A percentile compares a stretch with the other conserved stretches of the same genome.
Conservation (phyloP, 352 stramenopile species). For the Pythium chondricola region DNA sequence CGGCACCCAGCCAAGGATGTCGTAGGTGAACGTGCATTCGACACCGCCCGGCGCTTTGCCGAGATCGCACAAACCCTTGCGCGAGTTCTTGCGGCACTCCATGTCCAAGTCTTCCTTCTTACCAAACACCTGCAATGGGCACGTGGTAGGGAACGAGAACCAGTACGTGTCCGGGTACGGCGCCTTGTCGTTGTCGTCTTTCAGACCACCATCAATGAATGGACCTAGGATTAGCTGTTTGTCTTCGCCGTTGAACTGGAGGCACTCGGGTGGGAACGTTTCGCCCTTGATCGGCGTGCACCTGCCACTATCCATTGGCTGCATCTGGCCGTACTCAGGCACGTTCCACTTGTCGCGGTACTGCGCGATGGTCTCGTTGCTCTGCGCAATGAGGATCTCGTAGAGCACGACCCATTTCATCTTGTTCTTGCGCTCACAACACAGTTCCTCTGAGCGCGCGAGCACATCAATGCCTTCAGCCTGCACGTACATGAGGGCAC, state of each 20-base stretch:
- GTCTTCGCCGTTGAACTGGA: constrained; percentile 37
- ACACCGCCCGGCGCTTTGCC: constrained; percentile 48
- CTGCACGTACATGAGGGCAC: constrained; percentile 76
- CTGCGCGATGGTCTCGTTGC: constrained; percentile 38
- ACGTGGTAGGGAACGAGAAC: constrained; percentile 32
- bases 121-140: constrained; percentile 22
- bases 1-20: constrained; percentile 56
- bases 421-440: constrained; percentile 49
- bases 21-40: constrained; percentile 67
- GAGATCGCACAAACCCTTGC: constrained; percentile 39
- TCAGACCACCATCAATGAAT: constrained; percentile 40
- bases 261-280: constrained; percentile 30
- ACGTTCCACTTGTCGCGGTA: constrained; percentile 27
- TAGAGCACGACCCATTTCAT: constrained; percentile 49
- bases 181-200: constrained; percentile 18
- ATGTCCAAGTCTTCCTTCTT: constrained; percentile 46
- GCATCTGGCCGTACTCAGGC: constrained; percentile 36
- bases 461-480: constrained; percentile 72
- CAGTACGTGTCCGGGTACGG: constrained; percentile 26
- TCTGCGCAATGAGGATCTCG: constrained; percentile 39
- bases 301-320: constrained; percentile 31
- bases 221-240: constrained; percentile 35
- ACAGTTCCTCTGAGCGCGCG: constrained; percentile 30
- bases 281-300: constrained; percentile 29
- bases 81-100: constrained; percentile 28